phyloP scores from a whole-genome alignment of 1,139 yeast genomes.

The Blastobotrys indianensis region DNA sequence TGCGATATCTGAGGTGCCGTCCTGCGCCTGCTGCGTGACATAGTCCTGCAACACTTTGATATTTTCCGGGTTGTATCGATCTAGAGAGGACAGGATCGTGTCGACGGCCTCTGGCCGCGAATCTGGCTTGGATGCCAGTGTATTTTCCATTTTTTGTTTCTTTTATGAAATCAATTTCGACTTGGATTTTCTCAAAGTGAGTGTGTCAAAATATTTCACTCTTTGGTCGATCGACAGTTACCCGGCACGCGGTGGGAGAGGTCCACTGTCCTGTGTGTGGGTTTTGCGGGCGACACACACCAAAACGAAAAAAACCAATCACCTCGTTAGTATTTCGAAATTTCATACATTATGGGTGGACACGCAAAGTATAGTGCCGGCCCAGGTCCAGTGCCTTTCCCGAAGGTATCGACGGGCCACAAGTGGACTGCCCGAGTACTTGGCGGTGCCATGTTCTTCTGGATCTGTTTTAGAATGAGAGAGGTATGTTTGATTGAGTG shows the following conservation, averaged over 20 bases:
- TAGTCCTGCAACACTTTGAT: constrained; percentile 41
- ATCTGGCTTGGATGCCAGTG: constrained; percentile 30
- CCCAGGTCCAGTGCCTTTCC: constrained; percentile 34
- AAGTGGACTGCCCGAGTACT: constrained; percentile 56
- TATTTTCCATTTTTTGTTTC: constrained; percentile 26
- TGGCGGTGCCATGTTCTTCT: constrained; percentile 86
- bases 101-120: constrained; percentile 38
- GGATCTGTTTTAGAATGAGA: constrained; percentile 71
- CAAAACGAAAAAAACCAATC: constrained; percentile 2
- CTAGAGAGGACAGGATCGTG: constrained; percentile 36
- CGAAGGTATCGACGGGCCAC: constrained; percentile 35
- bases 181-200: neutral
- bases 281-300: neutral
- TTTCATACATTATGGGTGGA: constrained; percentile 21
- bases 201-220: neutral
- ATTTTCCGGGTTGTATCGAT: constrained; percentile 42
- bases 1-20: constrained; percentile 37
- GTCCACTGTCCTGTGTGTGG: no score
- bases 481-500: constrained; percentile 39
- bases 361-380: constrained; percentile 31
- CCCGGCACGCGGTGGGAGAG: no score
- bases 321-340: neutral
- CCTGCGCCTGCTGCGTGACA: constrained; percentile 36
- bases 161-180: neutral
- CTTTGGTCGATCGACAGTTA: no score